phyloP scores from a whole-genome alignment of 1,284 basidiomycete species.

The Malassezia nana region DNA sequence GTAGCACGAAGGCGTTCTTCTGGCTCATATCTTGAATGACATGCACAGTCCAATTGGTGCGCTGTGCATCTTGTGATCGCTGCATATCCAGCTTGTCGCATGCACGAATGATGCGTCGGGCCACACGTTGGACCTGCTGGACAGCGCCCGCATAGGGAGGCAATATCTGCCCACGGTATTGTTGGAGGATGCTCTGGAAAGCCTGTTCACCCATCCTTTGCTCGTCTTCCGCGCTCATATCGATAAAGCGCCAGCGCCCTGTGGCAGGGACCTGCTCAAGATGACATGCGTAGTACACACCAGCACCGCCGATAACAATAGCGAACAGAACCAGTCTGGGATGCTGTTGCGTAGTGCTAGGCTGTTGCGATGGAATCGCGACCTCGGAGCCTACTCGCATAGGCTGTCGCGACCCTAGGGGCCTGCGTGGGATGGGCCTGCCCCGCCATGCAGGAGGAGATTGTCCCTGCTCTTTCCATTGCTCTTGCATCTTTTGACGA shows the following conservation, averaged over 20 bases:
- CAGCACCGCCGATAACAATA: constrained; percentile 24
- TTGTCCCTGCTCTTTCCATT: background rate
- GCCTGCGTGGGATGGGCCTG: background rate
- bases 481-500: background rate
- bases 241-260: constrained; percentile 43
- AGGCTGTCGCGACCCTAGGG: background rate
- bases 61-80: background rate
- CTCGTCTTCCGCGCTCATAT: constrained; percentile 34
- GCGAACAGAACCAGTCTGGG: constrained; percentile 23
- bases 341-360: background rate
- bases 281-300: constrained; percentile 39
- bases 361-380: background rate
- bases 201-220: constrained; percentile 51
- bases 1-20: constrained; percentile 70
- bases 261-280: constrained; percentile 42
- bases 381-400: background rate
- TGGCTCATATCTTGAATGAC: constrained; percentile 64
- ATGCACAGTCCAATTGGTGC: constrained; percentile 60
- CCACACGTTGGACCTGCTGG: constrained; percentile 55
- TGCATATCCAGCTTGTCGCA: constrained; percentile 54
- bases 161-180: constrained; percentile 59
- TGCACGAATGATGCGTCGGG: constrained; percentile 62
- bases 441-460: background rate
- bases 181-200: constrained; percentile 54
- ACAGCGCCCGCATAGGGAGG: constrained; percentile 62